Evolutionary conservation across 495 filamentous ascomycete species (phyloP).

Genomic region (Aspergillus steynii): DNA sequence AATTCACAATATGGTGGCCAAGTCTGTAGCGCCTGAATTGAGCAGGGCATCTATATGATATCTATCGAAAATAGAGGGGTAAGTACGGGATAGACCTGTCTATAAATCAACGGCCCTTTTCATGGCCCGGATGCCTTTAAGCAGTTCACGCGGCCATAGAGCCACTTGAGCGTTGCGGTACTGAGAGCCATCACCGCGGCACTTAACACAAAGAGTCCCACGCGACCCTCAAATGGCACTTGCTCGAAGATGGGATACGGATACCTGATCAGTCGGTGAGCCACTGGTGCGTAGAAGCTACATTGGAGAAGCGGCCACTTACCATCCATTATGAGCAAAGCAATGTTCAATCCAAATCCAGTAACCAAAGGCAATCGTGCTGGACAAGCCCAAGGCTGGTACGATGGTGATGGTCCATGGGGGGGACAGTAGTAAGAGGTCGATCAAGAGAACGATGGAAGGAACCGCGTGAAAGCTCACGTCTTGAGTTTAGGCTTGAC

Average conservation of each 20-base stretch:
- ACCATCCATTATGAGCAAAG: slow-evolving; percentile 74
- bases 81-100: too few relatives aligned
- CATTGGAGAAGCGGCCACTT: slow-evolving; percentile 20
- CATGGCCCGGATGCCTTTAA: slow-evolving; percentile 26
- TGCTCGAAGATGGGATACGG: slow-evolving; percentile 82
- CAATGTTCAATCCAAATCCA: slow-evolving; percentile 90
- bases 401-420: slow-evolving; percentile 72
- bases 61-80: too few relatives aligned
- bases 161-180: slow-evolving; percentile 63
- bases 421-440: slow-evolving; percentile 74
- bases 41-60: too few relatives aligned
- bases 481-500: slow-evolving; percentile 48
- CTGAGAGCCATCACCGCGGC: slow-evolving; percentile 71
- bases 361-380: slow-evolving; percentile 68
- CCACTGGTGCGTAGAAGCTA: slow-evolving; percentile 4
- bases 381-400: slow-evolving; percentile 62
- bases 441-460: slow-evolving; percentile 66
- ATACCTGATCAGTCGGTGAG: slow-evolving; percentile 55
- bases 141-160: slow-evolving; percentile 72
- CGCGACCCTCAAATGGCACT: slow-evolving; percentile 59
- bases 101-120: too few relatives aligned
- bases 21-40: too few relatives aligned
- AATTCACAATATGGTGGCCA: too few relatives aligned
- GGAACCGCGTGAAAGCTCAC: slow-evolving; percentile 80
- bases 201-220: slow-evolving; percentile 67